Conservation (phyloP, 1,284 basidiomycete species). For the Mycena sp. region DNA sequence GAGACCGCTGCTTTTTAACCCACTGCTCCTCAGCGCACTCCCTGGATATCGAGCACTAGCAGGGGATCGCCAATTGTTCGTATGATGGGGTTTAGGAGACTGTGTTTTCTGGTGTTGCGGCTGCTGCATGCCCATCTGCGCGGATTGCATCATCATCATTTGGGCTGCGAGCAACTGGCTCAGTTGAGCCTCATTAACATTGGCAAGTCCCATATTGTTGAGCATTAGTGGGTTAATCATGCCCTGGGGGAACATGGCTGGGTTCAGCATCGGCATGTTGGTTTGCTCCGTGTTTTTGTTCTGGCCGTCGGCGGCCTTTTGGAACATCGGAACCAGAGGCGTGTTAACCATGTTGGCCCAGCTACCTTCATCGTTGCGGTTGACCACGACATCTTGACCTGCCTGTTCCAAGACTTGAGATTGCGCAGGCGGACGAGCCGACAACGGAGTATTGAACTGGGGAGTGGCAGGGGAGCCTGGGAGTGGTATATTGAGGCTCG, state of each 20-base stretch:
- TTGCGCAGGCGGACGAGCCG: conserved; percentile 35
- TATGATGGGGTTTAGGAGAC: conserved; percentile 29
- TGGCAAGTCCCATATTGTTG: conserved; percentile 63
- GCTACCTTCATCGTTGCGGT: conserved; percentile 52
- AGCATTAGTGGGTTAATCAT: conserved; percentile 75
- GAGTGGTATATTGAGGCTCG: conserved; percentile 53
- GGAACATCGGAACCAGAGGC: conserved; percentile 88
- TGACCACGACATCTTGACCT: conserved; percentile 20
- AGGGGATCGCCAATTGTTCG: conserved; percentile 52
- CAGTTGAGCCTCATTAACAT: conserved; percentile 65
- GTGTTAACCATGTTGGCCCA: conserved; percentile 97
- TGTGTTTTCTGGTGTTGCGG: conserved; percentile 38
- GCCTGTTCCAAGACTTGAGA: conserved; percentile 38
- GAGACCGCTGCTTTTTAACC: conserved; percentile 38
- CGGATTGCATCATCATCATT: conserved; percentile 74
- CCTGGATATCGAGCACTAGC: conserved; percentile 52
- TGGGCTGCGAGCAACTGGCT: conserved; percentile 82
- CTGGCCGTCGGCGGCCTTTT: conserved; percentile 50
- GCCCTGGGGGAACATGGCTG: conserved; percentile 50
- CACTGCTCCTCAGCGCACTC: conserved; percentile 48
- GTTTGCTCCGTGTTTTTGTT: conserved; percentile 19
- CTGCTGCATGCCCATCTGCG: conserved; percentile 33
- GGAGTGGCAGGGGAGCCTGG: conserved; percentile 52
- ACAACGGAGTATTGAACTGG: conserved; percentile 22
- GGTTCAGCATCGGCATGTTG: conserved; percentile 36